Conservation (phyloP, 768 basidiomycete genomes). For the Macrocybe gigantea region DNA sequence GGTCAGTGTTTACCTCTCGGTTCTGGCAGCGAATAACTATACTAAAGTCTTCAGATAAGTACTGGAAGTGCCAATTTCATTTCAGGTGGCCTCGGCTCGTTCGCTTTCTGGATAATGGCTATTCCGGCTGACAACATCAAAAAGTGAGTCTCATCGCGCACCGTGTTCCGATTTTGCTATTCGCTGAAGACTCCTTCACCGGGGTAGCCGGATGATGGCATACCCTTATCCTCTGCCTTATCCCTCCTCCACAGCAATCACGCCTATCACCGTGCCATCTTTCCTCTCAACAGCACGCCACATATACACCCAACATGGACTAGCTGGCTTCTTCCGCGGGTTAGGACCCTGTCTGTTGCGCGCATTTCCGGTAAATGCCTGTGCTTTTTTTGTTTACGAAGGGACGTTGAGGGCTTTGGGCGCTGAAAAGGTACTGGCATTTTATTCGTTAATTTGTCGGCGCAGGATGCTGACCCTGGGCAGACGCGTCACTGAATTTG, state of each 20-base stretch:
- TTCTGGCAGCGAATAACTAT: neutral
- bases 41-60: constrained; percentile 38
- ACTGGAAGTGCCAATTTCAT: constrained; percentile 58
- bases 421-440: constrained; percentile 54
- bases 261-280: constrained; percentile 30
- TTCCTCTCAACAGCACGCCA: constrained; percentile 44
- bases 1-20: constrained; percentile 25
- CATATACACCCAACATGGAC: constrained; percentile 48
- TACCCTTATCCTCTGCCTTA: constrained; percentile 42
- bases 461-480: constrained; percentile 9
- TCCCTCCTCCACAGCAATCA: constrained; percentile 20
- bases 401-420: constrained; percentile 59
- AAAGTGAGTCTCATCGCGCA: constrained; percentile 43
- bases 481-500: constrained; percentile 36
- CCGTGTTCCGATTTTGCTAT: constrained; percentile 1
- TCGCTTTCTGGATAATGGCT: constrained; percentile 62
- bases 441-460: constrained; percentile 2
- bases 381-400: constrained; percentile 76
- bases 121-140: constrained; percentile 81
- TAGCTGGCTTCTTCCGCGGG: constrained; percentile 58
- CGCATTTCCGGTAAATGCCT: constrained; percentile 77
- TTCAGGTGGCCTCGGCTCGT: constrained; percentile 57
- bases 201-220: constrained; percentile 58
- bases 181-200: constrained; percentile 10
- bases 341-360: constrained; percentile 62